Evolutionary conservation across 1,139 yeast genomes (phyloP), one percentile per base, ranked within the genome.

Genomic region (Scheffersomyces stambukii): DNA sequence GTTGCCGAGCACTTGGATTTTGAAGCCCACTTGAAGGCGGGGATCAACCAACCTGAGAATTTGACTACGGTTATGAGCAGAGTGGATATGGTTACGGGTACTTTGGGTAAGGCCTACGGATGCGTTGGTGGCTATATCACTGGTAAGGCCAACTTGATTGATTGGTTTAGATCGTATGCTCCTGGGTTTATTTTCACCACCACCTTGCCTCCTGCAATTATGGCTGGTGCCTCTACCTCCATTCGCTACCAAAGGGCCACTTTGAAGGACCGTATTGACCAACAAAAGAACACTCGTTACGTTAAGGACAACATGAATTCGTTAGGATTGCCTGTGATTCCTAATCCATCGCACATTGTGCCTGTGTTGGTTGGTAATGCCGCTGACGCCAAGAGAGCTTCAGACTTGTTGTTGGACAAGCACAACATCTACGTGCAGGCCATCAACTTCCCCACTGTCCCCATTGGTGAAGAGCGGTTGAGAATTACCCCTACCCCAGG

Each of bases 401-500:
- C 95, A 13, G 98, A 93, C 57, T 60, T 84, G 57, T 75, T 91
- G 51, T 77, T 91, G 66, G 71, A 81, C 40, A 79, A 84, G 49
- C 84, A 89, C 61, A 71, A 75, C 45, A 89, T 91, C 53, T 91
- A 91, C 53, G 98, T 93, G 29, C 99, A 91, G 64, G 96, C 97
- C 31, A 91, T 91, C 58, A 91, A 91, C 65, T 91, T 83, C 77
- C 99, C 99, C 33, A 91, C 98, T 16, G 98, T 91, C 35, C 83
- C 96, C 21, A 81, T 85, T 50, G 98, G 98, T 38, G 81, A 88
- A 43, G 99, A 91, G 64, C 79, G 98, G 56, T 75, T 91, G 52
- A 79, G 99, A 63, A 81, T 91, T 52, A 91, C 98, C 12, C 97
- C 99, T 31, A 89, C 98, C 23, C 99, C 99, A 23, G 97, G 96